These are phyloP conservation scores for Omphalotus guepiniiformis DNA, from an alignment of 768 basidiomycete genomes.

Conservation along the genomic window DNA sequence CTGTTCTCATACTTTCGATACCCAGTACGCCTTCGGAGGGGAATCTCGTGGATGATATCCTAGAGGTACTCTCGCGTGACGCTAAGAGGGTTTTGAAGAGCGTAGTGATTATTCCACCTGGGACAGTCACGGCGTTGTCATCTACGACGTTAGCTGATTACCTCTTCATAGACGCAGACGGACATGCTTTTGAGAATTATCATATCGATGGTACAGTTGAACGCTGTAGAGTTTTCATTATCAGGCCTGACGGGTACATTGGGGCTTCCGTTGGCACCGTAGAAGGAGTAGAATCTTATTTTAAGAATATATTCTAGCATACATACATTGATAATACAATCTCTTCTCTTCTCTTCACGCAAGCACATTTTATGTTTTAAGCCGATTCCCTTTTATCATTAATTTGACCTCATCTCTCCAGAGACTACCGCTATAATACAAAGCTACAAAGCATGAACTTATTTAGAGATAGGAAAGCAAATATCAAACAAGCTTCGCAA, in stretches of 20 bases:
- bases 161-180: neutral
- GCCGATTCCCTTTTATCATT: neutral
- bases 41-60: neutral
- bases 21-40: neutral
- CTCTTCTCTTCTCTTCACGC: slow-evolving; percentile 24
- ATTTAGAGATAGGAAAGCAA: neutral
- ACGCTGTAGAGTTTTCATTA: neutral
- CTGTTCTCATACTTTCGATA: neutral
- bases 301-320: too few relatives aligned
- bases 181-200: neutral
- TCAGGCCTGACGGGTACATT: slow-evolving; percentile 4
- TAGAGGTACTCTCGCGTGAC: neutral
- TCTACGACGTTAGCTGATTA: neutral
- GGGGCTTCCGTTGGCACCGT: neutral
- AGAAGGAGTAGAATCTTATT: neutral
- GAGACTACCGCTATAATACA: slow-evolving; percentile 1
- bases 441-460: slow-evolving; percentile 3
- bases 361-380: neutral
- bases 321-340: too few relatives aligned
- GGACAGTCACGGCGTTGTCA: neutral
- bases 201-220: too few relatives aligned
- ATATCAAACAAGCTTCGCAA: slow-evolving; percentile 37
- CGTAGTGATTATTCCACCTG: neutral
- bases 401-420: neutral
- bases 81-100: too few relatives aligned